These are phyloP conservation scores for Aureobasidium mangrovei DNA, from an alignment of 2,329 filamentous ascomycete species.

Conservation along the genomic window DNA sequence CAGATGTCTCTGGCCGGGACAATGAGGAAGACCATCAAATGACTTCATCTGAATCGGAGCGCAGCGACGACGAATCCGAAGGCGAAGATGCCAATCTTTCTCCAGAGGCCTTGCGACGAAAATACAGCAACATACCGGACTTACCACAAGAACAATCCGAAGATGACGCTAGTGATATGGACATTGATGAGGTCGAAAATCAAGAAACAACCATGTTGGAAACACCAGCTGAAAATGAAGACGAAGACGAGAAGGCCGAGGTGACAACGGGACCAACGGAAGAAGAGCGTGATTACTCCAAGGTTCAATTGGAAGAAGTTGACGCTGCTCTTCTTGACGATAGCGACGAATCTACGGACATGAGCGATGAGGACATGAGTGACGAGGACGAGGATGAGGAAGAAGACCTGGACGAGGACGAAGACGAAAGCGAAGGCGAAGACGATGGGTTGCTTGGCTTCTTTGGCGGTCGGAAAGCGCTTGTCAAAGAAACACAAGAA, in stretches of 20 bases:
- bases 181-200: constrained; percentile 19
- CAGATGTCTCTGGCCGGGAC: constrained; percentile 32
- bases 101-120: constrained; percentile 58
- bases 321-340: constrained; percentile 34
- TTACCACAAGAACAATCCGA: constrained; percentile 22
- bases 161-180: constrained; percentile 25
- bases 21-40: constrained; percentile 41
- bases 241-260: constrained; percentile 2
- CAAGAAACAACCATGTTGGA: neutral
- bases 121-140: constrained; percentile 57
- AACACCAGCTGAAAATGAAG: neutral
- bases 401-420: constrained; percentile 21
- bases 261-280: constrained; percentile 1
- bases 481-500: constrained; percentile 19
- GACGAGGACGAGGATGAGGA: constrained; percentile 27
- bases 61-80: constrained; percentile 45
- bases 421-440: constrained; percentile 16
- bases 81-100: constrained; percentile 57
- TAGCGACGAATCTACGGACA: constrained; percentile 31
- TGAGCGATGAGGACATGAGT: constrained; percentile 31
- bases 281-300: constrained; percentile 19
- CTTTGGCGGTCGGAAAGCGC: constrained; percentile 19
- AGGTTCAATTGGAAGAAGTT: constrained; percentile 30
- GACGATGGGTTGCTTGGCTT: constrained; percentile 21
- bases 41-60: constrained; percentile 56